Evolutionary conservation across 129 eudicot species (phyloP).

Genomic region (Centaurea solstitialis): DNA sequence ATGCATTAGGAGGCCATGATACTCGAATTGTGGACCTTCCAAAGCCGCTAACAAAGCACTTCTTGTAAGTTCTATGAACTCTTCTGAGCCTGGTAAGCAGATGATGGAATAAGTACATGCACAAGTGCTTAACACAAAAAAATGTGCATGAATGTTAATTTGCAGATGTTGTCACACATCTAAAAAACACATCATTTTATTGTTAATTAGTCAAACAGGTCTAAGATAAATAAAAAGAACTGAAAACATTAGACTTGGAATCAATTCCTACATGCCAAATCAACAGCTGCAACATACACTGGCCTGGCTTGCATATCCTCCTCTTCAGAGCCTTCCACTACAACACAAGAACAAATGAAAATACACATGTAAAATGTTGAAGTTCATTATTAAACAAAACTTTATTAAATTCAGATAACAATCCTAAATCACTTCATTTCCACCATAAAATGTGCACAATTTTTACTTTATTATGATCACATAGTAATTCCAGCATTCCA

Average conservation of each 20-base stretch:
- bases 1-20: conserved; percentile 2
- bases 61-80: conserved; percentile 89
- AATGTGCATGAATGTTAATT: background rate
- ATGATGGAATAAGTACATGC: background rate
- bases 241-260: background rate
- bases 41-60: conserved; percentile 94
- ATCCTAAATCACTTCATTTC: background rate
- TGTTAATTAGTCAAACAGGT: background rate
- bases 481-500: too few species aligned
- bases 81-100: conserved; percentile 75
- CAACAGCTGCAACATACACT: conserved; percentile 94
- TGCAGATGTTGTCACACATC: background rate
- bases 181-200: conserved; percentile 1
- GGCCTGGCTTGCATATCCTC: conserved; percentile 85
- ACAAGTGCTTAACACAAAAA: background rate
- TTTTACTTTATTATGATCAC: too few species aligned
- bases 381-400: background rate
- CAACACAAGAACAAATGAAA: conserved; percentile 15
- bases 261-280: conserved; percentile 77
- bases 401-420: background rate
- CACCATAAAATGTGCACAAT: background rate
- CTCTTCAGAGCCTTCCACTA: conserved; percentile 76
- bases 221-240: background rate
- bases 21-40: conserved; percentile 62
- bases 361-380: background rate